These are phyloP conservation scores for Picochlorum sp. DNA, from an alignment of 139 green algal genomes.

Conservation along the genomic window DNA sequence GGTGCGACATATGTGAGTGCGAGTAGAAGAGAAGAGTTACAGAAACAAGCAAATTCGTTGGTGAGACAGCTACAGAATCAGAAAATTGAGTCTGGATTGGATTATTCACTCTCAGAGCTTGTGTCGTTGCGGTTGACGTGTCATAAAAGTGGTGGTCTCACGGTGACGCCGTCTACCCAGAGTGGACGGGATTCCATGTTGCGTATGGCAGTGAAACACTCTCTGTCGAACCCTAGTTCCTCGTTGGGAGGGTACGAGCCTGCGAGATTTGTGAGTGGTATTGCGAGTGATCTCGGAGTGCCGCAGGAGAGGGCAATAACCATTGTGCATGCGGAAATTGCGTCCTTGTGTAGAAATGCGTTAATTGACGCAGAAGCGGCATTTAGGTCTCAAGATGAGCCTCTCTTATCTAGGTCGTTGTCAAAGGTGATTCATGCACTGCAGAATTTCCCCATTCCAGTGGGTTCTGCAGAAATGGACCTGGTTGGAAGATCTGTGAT, in stretches of 20 bases:
- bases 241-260: conserved; percentile 8
- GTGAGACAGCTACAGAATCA: conserved; percentile 31
- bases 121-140: conserved; percentile 28
- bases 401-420: conserved; percentile 15
- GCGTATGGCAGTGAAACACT: conserved; percentile 23
- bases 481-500: conserved; percentile 24
- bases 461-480: conserved; percentile 24
- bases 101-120: conserved; percentile 32
- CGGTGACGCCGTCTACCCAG: conserved; percentile 25
- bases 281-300: conserved; percentile 29
- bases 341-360: conserved; percentile 9
- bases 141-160: conserved; percentile 19
- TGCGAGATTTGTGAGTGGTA: conserved; percentile 23
- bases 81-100: conserved; percentile 32
- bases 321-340: conserved; percentile 28
- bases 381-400: conserved; percentile 12
- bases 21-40: conserved; percentile 15
- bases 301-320: conserved; percentile 18
- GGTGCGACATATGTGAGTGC: conserved; percentile 4
- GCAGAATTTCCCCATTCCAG: conserved; percentile 24
- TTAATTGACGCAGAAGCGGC: conserved; percentile 31
- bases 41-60: conserved; percentile 16
- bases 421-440: conserved; percentile 16
- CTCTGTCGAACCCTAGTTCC: conserved; percentile 14
- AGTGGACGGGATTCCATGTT: conserved; percentile 36